Conservation (phyloP, 495 filamentous ascomycete species). For the Hypomontagnella submonticulosa region DNA sequence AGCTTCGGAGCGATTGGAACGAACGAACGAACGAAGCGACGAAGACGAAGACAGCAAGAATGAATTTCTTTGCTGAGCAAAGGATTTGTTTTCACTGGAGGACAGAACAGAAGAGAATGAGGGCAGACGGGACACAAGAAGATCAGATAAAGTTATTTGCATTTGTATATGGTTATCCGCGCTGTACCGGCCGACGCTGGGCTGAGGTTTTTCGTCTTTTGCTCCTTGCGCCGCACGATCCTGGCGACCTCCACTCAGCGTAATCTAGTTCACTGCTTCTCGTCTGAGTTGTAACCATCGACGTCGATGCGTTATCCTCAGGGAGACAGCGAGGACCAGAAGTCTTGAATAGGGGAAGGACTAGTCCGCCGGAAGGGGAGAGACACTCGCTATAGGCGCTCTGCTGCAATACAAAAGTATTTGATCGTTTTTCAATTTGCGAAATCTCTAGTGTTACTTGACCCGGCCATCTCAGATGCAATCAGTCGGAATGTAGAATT, state of each 20-base stretch:
- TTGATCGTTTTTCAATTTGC: constrained; percentile 32
- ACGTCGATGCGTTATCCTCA: constrained; percentile 18
- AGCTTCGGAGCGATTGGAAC: constrained; percentile 43
- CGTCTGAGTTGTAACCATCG: constrained; percentile 19
- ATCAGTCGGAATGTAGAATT: background rate
- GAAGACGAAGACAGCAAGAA: constrained; percentile 43
- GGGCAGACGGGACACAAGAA: constrained; percentile 36
- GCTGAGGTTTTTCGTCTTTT: constrained; percentile 36
- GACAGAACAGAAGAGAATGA: constrained; percentile 40
- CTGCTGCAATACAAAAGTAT: constrained; percentile 44
- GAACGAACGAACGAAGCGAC: constrained; percentile 43
- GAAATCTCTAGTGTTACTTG: constrained; percentile 4
- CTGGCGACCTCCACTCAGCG: constrained; percentile 22
- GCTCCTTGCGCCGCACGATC: constrained; percentile 28
- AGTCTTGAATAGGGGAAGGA: constrained; percentile 10
- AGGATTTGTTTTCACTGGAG: constrained; percentile 42
- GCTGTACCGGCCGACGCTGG: constrained; percentile 16
- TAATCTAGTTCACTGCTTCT: constrained; percentile 27
- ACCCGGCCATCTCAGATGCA: background rate
- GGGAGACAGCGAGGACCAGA: constrained; percentile 6
- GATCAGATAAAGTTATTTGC: constrained; percentile 44
- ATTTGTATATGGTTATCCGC: constrained; percentile 44
- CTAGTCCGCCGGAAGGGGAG: constrained; percentile 25
- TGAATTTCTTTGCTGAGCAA: constrained; percentile 41
- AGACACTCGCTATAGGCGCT: constrained; percentile 47